Conservation (phyloP, 176 grass and related monocot genomes). For the Oryza rufipogon region DNA sequence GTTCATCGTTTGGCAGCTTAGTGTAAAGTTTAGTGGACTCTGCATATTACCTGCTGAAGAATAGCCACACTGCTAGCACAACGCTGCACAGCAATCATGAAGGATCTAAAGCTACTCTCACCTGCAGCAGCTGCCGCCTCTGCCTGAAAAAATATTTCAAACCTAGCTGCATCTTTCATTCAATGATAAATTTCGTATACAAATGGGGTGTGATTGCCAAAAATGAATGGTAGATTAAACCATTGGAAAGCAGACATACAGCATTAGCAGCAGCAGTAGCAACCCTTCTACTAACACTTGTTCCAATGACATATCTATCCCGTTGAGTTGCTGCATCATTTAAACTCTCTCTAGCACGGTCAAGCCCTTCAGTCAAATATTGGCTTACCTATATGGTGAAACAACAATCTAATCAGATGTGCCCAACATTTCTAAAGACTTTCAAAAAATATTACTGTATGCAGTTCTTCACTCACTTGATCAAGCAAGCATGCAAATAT, state of each 20-base stretch:
- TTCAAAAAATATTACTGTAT: conserved; percentile 1
- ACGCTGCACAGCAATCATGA: conserved; percentile 96
- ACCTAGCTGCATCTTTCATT: conserved; percentile 35
- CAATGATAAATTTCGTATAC: neutral
- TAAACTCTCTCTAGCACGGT: conserved; percentile 87
- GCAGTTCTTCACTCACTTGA: conserved; percentile 73
- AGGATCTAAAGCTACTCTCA: conserved; percentile 92
- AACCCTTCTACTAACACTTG: conserved; percentile 95
- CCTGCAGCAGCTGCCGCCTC: conserved; percentile 85
- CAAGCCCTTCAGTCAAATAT: conserved; percentile 97
- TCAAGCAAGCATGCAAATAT: conserved; percentile 93
- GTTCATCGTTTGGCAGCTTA: conserved; percentile 36
- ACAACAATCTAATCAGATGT: conserved; percentile 31
- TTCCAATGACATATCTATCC: conserved; percentile 80
- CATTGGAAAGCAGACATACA: conserved; percentile 56
- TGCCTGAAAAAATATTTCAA: conserved; percentile 62
- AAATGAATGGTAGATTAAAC: conserved; percentile 24
- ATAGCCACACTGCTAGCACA: conserved; percentile 93
- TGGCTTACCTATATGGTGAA: conserved; percentile 71
- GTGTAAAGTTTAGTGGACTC: conserved; percentile 33
- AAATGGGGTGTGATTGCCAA: neutral
- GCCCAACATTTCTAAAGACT: conserved; percentile 29
- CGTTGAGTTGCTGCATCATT: conserved; percentile 80
- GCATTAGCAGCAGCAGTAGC: conserved; percentile 85
- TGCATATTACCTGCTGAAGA: conserved; percentile 88